Evolutionary conservation across 768 basidiomycete genomes (phyloP).

Genomic region (Dacryopinax primogenitus): DNA sequence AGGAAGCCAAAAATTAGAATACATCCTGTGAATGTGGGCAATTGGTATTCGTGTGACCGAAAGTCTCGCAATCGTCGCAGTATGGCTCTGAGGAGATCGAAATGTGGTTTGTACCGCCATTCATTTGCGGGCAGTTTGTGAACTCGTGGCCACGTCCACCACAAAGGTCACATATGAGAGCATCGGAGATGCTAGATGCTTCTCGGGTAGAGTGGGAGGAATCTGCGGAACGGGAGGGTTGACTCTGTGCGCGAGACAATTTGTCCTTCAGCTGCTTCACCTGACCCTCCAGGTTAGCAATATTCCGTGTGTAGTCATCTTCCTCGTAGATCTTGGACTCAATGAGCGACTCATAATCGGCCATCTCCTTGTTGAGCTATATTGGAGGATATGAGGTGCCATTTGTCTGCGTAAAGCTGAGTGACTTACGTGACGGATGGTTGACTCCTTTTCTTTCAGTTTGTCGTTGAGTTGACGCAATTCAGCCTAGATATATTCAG

Average conservation of each 20-base stretch:
- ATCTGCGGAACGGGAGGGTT: constrained; percentile 19
- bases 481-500: constrained; percentile 15
- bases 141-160: constrained; percentile 76
- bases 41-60: constrained; percentile 59
- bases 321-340: constrained; percentile 92
- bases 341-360: constrained; percentile 83
- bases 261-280: constrained; percentile 64
- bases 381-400: constrained; percentile 2
- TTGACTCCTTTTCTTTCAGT: background rate
- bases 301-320: constrained; percentile 29
- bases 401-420: constrained; percentile 9
- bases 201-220: background rate
- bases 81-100: constrained; percentile 32
- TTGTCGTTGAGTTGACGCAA: constrained; percentile 10
- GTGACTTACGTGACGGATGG: background rate
- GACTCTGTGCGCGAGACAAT: constrained; percentile 34
- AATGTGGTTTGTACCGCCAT: constrained; percentile 35
- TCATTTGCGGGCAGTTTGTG: constrained; percentile 66
- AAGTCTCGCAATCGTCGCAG: constrained; percentile 76
- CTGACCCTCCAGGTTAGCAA: constrained; percentile 53
- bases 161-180: constrained; percentile 63
- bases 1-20: constrained; percentile 39
- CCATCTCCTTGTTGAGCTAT: constrained; percentile 85
- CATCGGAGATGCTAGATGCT: constrained; percentile 12
- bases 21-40: constrained; percentile 82